phyloP scores from a whole-genome alignment of 228 moss, liverwort and hornwort species.

The Sphagnum fallax region DNA sequence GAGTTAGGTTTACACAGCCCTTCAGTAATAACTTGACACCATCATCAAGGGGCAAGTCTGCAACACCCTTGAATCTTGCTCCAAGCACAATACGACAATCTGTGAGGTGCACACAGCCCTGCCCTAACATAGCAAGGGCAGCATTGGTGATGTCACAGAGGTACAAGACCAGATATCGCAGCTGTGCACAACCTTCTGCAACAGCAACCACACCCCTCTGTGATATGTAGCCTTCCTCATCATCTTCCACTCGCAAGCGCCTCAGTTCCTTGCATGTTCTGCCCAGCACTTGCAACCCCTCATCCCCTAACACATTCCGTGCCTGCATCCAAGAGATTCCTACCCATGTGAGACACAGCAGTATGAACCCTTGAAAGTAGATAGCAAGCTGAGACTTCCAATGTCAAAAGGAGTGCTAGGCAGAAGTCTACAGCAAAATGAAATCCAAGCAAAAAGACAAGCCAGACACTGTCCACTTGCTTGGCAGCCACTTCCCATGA shows the following conservation, averaged over 20 bases:
- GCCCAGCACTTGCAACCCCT: constrained; percentile 51
- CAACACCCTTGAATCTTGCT: constrained; percentile 7
- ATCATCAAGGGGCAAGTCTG: constrained; percentile 70
- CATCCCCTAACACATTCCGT: constrained; percentile 61
- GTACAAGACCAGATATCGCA: constrained; percentile 62
- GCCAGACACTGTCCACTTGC: no score
- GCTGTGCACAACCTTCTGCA: constrained; percentile 59
- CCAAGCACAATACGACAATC: constrained; percentile 74
- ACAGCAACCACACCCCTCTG: constrained; percentile 63
- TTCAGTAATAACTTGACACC: constrained; percentile 69
- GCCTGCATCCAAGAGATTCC: constrained; percentile 14
- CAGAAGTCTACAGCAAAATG: no score
- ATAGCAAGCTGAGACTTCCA: no score
- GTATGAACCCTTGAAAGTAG: no score
- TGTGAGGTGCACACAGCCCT: constrained; percentile 50
- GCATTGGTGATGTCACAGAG: constrained; percentile 59
- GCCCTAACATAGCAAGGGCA: constrained; percentile 58
- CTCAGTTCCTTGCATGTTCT: constrained; percentile 47
- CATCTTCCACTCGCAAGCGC: constrained; percentile 55
- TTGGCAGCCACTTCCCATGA: no score
- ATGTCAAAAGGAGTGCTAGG: no score
- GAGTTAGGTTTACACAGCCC: constrained; percentile 49
- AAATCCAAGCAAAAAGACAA: no score
- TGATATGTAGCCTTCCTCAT: constrained; percentile 59
- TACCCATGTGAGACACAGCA: no score